Conservation (phyloP, 768 basidiomycete species). For the Suillus fuscotomentosus region DNA sequence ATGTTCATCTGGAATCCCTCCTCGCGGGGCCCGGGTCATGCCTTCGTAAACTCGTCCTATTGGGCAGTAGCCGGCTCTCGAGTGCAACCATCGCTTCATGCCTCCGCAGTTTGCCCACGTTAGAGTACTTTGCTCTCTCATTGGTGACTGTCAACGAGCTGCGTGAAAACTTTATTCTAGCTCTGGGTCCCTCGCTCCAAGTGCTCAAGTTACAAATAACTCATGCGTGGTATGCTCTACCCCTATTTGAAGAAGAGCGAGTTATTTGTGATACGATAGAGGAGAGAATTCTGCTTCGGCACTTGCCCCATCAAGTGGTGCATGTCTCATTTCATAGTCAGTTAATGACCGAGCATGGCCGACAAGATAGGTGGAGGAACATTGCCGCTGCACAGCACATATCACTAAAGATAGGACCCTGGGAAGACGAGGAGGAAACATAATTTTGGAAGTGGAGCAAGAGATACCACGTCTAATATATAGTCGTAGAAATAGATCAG, state of each 20-base stretch:
- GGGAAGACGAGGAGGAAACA: conserved; percentile 25
- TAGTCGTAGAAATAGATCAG: not conserved
- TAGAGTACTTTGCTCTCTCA: conserved; percentile 37
- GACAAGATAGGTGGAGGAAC: conserved; percentile 23
- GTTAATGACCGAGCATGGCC: conserved; percentile 21
- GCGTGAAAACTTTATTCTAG: conserved; percentile 28
- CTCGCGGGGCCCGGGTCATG: conserved; percentile 12
- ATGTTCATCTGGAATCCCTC: conserved; percentile 33
- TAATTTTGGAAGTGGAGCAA: not conserved
- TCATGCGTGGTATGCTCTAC: conserved; percentile 32
- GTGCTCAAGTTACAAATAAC: conserved; percentile 37
- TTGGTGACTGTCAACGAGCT: conserved; percentile 36
- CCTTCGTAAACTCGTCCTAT: conserved; percentile 34
- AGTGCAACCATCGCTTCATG: conserved; percentile 28
- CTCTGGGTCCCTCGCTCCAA: conserved; percentile 26
- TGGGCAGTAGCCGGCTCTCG: conserved; percentile 34
- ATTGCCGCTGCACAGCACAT: conserved; percentile 22
- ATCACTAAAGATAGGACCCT: conserved; percentile 26
- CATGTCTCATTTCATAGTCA: conserved; percentile 19
- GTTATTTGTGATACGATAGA: conserved; percentile 30
- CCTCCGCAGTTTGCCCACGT: conserved; percentile 21
- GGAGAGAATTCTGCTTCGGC: conserved; percentile 13
- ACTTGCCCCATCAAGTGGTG: conserved; percentile 9
- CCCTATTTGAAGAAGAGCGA: conserved; percentile 31
- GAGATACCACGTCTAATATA: not conserved